Evolutionary conservation across 2,329 filamentous ascomycete species (phyloP), one percentile per base, ranked within the genome.

Genomic region (Cadophora malorum): DNA sequence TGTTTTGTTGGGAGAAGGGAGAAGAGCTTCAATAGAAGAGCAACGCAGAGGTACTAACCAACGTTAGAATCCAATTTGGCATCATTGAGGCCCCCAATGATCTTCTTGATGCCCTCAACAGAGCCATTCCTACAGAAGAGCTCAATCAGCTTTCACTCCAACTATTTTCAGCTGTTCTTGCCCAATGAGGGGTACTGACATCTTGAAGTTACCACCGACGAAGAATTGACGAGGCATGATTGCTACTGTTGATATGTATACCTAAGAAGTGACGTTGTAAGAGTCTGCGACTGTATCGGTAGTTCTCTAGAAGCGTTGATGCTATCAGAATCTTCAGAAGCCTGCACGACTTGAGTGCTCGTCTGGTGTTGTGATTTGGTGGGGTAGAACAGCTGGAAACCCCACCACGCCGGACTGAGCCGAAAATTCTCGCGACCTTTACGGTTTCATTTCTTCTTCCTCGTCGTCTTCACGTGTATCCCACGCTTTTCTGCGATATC

Each of bases 161-260:
- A 33, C 12, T 4, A 47, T n/a, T 65, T 62, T 35, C 50, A 67
- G 64, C 63, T 47, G 38, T 23, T 50, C 55, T 60, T 58, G 28
- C 65, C 23, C 64, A 65, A 53, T 33, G 56, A 69, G 70, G 38
- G 68, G 56, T 47, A 81, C 87, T 80, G 84, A 97, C 94, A 98
- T 98, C 88, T 99, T 98, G 86, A 98, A 98, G 91, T 99, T 99
- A 80, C 94, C 94, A 82, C 94, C 94, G 82, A 97, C 92, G 82
- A 97, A 97, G 87, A 97, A 97, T 86, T 94, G 91, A 86, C 94
- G 94, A 88, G 90, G 87, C 94, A 97, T 97, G 76, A 72, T 79
- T 75, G 69, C 71, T 67, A 69, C 69, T 68, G 67, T 14, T 69
- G 31, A 25, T 63, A 63, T 58, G 38, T 5, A 0, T 7, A 45